Evolutionary conservation across 192 early-diverging fungal species (phyloP), one percentile per base, ranked within the genome.

Genomic region (Kappamyces sp.): DNA sequence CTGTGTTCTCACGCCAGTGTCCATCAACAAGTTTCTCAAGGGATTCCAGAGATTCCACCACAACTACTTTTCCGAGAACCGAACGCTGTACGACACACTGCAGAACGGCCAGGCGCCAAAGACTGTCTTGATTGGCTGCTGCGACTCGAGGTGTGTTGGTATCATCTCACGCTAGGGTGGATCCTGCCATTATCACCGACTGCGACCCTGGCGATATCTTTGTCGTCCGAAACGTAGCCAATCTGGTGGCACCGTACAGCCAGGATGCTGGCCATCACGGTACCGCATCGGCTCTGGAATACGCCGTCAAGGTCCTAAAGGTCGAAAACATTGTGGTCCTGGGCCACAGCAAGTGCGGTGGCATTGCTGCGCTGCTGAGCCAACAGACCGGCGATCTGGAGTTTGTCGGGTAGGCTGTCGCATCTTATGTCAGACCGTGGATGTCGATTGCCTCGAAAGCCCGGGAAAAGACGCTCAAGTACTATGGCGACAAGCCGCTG

Each of bases 151-250:
- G 50, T 65, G 57, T 35, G 30, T 11, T n/a, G 1, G 9, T 32
- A 7, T 7, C 7, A 5, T 29, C 11, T 45, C 38, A 57, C 7
- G 2, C 36, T 45, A 31, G 39, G 46, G 71, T 71, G 46, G 74
- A 76, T 48, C 74, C 74, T 9, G 74, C 74, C 5, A 72, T 76
- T 49, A 70, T 76, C 48, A 76, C 74, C 5, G 74, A 76, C 60
- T 76, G 74, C 48, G 74, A 76, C 39, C 74, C 74, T 1, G 74
- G 72, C 3, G 74, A 76, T 49, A 15, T 76, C 15, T 76, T 76
- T 66, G 63, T 76, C 12, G 59, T 76, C 31, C 65, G 74, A 11
- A 76, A 76, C 47, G 70, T 76, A 9, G 69, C 74, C 34, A 72
- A 71, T 57, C 51, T 76, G 5, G 70, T 76, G 5, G 67, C 68